Base-by-base conservation (phyloP, 352 stramenopile species). In the Pythium plurisporium region DNA sequence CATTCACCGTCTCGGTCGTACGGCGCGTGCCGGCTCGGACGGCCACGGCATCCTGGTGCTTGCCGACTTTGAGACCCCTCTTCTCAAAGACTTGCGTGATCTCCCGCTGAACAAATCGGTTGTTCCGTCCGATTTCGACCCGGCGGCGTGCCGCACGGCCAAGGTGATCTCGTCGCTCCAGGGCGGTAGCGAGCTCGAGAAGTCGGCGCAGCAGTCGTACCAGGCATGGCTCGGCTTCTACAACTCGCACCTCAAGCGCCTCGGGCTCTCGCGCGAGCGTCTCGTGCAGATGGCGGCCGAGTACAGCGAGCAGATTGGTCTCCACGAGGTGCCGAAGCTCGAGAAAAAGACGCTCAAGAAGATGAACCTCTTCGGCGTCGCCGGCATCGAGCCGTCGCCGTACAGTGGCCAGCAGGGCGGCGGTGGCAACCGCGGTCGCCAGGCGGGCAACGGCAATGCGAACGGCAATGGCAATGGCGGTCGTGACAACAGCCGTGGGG, bases 201-300 rank as follows among this genome's bases (percentile, higher is more conserved):
- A 91, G 59, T 86, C 79, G 38, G 86, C 79, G 11, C 76, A 85
- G 66, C 72, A 91, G 60, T 95, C 93, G 49, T 99, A 98, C 69
- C 79, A 96, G 70, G 93, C 94, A 31, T 98, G 85, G 82, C 79
- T 99, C 29, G 95, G 95, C 14, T 98, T 96, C 70, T 98, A 98
- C 90, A 90, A 91, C 65, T 82, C 79, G 29, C 62, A 91, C 58
- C 19, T 77, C 22, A 86, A 83, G 49, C 60, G 68, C 19, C 45
- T 76, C 2, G 57, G 59, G 17, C 56, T 76, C 14, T 50, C 62
- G 53, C 76, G 79, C 37, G 62, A 69, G 25, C 42, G 68, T 23
- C 68, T 95, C 30, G 86, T 95, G 6, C 38, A 70, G 25, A 45
- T 81, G 25, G 79, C 74, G 4, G 85, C 91, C 61, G 46, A 72